phyloP scores from a whole-genome alignment of 2,329 filamentous ascomycete species.

The Colletotrichum horii region DNA sequence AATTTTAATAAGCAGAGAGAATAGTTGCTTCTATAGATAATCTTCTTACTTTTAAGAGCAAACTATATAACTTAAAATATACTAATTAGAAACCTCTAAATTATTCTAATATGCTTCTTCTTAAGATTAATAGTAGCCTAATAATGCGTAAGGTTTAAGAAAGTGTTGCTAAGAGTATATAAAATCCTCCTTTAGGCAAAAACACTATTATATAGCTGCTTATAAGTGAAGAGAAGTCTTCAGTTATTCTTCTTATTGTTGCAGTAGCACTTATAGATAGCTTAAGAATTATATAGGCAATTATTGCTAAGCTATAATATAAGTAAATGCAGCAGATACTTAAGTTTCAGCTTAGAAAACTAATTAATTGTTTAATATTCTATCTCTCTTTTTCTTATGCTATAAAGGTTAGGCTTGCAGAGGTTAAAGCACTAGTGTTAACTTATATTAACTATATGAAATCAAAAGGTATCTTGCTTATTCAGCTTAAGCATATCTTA shows the following conservation, averaged over 20 bases:
- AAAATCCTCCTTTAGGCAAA: conserved; percentile 32
- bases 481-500: conserved; percentile 68
- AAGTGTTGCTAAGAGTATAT: conserved; percentile 63
- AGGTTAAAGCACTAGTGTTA: conserved; percentile 38
- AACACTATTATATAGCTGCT: conserved; percentile 70
- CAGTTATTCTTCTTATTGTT: conserved; percentile 71
- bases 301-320: conserved; percentile 66
- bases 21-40: conserved; percentile 29
- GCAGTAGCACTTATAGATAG: conserved; percentile 61
- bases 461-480: conserved; percentile 59
- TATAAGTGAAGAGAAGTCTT: conserved; percentile 75
- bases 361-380: conserved; percentile 59
- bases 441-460: conserved; percentile 52
- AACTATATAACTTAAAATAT: conserved; percentile 53
- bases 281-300: conserved; percentile 55
- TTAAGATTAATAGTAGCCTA: conserved; percentile 69
- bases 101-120: conserved; percentile 64
- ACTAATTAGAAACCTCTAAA: conserved; percentile 56
- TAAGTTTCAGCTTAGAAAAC: conserved; percentile 56
- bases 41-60: conserved; percentile 31
- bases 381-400: conserved; percentile 65
- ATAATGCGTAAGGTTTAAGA: conserved; percentile 65
- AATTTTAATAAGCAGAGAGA: conserved; percentile 46
- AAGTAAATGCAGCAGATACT: conserved; percentile 66
- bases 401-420: conserved; percentile 33